Evolutionary conservation across 305 asterid genomes (phyloP).

Genomic region (Solanum hybrid): DNA sequence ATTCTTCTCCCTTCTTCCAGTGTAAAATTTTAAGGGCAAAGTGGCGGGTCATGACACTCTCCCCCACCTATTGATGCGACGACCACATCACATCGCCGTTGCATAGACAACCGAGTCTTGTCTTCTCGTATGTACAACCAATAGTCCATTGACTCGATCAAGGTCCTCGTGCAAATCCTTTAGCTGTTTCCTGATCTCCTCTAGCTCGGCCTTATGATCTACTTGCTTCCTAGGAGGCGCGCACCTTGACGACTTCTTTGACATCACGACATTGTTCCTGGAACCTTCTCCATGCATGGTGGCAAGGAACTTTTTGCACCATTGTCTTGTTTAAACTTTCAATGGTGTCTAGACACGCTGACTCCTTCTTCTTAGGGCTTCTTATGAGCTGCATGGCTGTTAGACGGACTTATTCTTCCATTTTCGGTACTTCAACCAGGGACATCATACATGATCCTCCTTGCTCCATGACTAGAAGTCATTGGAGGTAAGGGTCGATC

Average conservation of each 20-base stretch:
- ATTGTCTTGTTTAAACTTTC: too few species aligned
- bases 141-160: background rate
- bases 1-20: too few species aligned
- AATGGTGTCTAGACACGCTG: too few species aligned
- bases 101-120: background rate
- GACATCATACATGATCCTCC: background rate
- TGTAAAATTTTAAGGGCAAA: too few species aligned
- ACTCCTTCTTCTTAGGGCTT: background rate
- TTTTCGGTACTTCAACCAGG: background rate
- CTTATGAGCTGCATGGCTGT: background rate
- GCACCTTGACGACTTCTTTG: background rate
- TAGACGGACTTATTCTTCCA: background rate
- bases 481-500: background rate
- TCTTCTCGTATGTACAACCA: background rate
- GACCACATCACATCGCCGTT: too few species aligned
- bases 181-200: too few species aligned
- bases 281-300: background rate
- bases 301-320: background rate
- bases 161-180: background rate
- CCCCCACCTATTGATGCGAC: background rate
- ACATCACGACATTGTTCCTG: background rate
- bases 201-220: background rate
- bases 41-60: background rate
- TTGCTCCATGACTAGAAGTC: background rate
- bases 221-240: background rate